Evolutionary conservation across 495 filamentous ascomycete genomes (phyloP), one percentile per base, ranked within the genome.

Genomic region (Annulohypoxylon stygium): DNA sequence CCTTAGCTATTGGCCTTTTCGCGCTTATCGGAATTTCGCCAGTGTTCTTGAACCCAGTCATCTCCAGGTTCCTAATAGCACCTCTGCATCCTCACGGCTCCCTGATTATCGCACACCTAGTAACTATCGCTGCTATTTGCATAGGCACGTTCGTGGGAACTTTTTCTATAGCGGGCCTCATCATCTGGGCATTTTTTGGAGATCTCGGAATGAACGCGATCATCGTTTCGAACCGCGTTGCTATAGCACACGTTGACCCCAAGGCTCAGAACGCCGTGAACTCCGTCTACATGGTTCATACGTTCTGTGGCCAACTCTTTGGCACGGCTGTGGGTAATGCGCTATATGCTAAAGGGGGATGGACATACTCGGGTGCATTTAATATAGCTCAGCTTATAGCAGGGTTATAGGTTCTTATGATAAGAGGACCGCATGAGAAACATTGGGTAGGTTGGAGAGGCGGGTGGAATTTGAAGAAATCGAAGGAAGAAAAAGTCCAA

Each of bases 261-360:
- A 90, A 88, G 73, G 90, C 88, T 0, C 81, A 91, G 14, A 93
- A 92, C 75, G 77, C 91, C 2, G 85, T 93, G 14, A 94, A 94
- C 73, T 92, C 92, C 0, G 88, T 88, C 7, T 94, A 90, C 70
- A 93, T 93, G 92, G 83, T 94, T 0, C 79, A 83, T 18, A 88
- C 86, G 0, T 94, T 94, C 74, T 88, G 84, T 69, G 92, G 92
- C 0, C 91, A 93, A 81, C 76, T 94, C 3, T 86, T 88, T 69
- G 92, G 92, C 0, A 94, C 92, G 0, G 83, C 88, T 0, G 90
- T 88, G 1, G 92, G 92, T 3, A 92, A 91, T 73, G 81, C 83
- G 41, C 71, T 93, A 1, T 93, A 92, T 77, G 88, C 90, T n/a
- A 62, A 78, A 4, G 83, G 83, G 0, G 92, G 91, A 0, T 93